Conservation (phyloP, 805 yeast genomes). For the Yarrowia sp. region DNA sequence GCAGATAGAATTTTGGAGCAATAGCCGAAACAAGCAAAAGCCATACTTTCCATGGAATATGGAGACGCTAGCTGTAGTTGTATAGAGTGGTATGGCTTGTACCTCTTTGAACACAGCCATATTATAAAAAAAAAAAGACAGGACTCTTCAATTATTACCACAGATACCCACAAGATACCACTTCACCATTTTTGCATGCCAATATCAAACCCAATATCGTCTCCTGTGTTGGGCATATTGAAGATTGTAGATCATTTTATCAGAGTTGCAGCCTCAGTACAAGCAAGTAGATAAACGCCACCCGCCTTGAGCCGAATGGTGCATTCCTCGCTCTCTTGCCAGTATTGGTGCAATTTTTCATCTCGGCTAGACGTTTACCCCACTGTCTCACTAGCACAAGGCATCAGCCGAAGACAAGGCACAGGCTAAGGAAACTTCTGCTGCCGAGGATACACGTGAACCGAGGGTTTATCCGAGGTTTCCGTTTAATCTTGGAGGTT, state of each 20-base stretch:
- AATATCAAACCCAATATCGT: neutral
- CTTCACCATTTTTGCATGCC: neutral
- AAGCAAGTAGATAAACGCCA: neutral
- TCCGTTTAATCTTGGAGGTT: neutral
- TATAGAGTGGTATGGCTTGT: too few relatives aligned
- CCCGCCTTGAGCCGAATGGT: too few relatives aligned
- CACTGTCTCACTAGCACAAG: conserved; percentile 12
- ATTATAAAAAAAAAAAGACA: too few relatives aligned
- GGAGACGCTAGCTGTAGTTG: too few relatives aligned
- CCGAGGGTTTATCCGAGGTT: neutral
- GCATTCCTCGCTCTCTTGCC: too few relatives aligned
- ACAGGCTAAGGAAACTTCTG: neutral
- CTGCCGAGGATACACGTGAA: neutral
- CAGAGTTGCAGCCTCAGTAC: too few relatives aligned
- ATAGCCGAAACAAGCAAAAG: too few relatives aligned
- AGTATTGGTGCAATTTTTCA: too few relatives aligned
- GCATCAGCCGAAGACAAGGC: conserved; percentile 1
- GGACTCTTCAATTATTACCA: too few relatives aligned
- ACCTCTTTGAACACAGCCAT: too few relatives aligned
- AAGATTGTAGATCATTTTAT: neutral
- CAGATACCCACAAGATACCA: neutral
- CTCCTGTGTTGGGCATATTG: neutral
- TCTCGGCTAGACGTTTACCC: neutral
- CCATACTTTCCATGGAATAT: too few relatives aligned
- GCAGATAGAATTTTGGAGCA: too few relatives aligned